Conservation (phyloP, 768 basidiomycete genomes). For the Suillus weaverae region DNA sequence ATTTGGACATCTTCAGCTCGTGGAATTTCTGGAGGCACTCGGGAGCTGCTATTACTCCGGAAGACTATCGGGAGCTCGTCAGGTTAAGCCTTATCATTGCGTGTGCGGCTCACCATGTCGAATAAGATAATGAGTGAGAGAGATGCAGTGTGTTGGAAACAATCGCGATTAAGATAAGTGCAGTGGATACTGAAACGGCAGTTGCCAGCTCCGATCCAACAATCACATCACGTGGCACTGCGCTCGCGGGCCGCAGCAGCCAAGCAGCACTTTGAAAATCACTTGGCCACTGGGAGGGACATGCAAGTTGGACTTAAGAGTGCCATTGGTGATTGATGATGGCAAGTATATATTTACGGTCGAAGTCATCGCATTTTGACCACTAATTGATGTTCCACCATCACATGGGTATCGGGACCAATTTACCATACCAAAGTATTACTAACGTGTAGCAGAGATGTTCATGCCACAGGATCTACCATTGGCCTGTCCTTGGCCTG, state of each 20-base stretch:
- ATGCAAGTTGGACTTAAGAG: not conserved
- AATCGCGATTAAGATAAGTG: conserved; percentile 7
- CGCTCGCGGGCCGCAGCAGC: not conserved
- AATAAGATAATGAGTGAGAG: not conserved
- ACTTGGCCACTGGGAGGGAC: not conserved
- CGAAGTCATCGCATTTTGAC: not conserved
- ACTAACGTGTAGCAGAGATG: not conserved
- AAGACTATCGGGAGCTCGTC: conserved; percentile 22
- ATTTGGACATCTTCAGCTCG: conserved; percentile 39
- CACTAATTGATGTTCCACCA: not conserved
- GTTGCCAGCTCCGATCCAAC: conserved; percentile 7
- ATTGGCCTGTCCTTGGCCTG: not conserved
- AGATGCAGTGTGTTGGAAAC: not conserved
- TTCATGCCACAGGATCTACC: not conserved
- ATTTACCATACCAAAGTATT: not conserved
- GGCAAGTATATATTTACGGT: not conserved
- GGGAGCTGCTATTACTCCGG: conserved; percentile 48
- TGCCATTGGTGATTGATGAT: not conserved
- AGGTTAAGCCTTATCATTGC: not conserved
- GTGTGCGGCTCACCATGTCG: conserved; percentile 26
- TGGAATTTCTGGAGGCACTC: conserved; percentile 43
- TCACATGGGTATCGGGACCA: not conserved
- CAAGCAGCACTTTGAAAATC: not conserved
- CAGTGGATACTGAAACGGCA: conserved; percentile 1
- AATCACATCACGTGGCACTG: conserved; percentile 4